Conservation (phyloP, 1,284 basidiomycete species). For the Schizophyllum amplum region DNA sequence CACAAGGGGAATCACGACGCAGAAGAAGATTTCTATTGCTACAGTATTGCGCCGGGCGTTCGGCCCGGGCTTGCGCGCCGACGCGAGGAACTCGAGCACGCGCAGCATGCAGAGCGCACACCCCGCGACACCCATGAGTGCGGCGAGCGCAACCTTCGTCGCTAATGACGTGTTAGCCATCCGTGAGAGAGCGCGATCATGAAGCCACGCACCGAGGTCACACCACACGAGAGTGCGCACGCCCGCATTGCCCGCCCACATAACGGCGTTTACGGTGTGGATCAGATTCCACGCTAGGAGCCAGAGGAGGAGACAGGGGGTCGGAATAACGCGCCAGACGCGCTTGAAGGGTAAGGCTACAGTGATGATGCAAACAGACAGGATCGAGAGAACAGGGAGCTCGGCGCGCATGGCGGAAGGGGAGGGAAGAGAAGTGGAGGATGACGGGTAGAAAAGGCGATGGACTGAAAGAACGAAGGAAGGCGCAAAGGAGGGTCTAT, state of each 20-base stretch:
- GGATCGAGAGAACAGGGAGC: conserved; percentile 26
- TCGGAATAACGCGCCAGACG: conserved; percentile 44
- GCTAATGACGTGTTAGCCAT: conserved; percentile 18
- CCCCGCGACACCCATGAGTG: conserved; percentile 45
- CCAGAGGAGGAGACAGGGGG: conserved; percentile 44
- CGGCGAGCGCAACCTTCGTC: conserved; percentile 25
- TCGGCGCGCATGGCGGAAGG: conserved; percentile 15
- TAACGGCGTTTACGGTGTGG: conserved; percentile 37
- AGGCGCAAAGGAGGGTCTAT: not conserved
- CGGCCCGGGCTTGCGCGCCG: conserved; percentile 22
- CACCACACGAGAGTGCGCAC: conserved; percentile 44
- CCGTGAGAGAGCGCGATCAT: not conserved
- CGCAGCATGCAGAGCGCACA: conserved; percentile 45
- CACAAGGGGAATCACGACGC: conserved; percentile 38
- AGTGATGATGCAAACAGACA: conserved; percentile 26
- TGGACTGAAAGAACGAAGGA: not conserved
- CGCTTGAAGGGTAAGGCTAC: conserved; percentile 39
- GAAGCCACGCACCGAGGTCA: conserved; percentile 37
- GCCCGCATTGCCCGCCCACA: conserved; percentile 39
- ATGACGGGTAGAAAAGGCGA: not conserved
- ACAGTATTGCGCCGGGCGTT: conserved; percentile 23
- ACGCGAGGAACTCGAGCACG: conserved; percentile 39
- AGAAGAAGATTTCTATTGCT: conserved; percentile 37
- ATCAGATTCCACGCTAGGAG: conserved; percentile 37
- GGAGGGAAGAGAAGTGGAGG: not conserved